Conservation (phyloP, 306 rosid species). For the Dalbergia cultrata region DNA sequence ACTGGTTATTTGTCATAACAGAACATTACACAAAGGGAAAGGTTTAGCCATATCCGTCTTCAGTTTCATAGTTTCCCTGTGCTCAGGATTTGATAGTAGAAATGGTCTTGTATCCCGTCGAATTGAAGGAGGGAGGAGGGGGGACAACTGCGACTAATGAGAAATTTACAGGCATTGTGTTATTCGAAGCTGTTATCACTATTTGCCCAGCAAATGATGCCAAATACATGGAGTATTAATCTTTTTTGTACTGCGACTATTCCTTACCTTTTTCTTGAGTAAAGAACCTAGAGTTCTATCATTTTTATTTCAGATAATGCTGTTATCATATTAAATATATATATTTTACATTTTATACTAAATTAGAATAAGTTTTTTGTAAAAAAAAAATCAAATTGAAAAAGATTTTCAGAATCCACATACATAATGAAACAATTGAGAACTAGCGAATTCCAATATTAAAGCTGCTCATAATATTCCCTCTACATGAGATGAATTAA, state of each 20-base stretch:
- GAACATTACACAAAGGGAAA: background rate
- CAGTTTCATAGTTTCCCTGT: background rate
- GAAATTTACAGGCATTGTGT: background rate
- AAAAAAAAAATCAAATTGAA: too few species aligned
- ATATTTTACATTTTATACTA: too few species aligned
- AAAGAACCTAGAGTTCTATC: too few species aligned
- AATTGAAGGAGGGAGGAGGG: background rate
- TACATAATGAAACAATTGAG: too few species aligned
- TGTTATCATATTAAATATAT: too few species aligned
- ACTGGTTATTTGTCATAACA: background rate
- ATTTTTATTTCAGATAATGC: too few species aligned
- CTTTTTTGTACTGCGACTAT: too few species aligned
- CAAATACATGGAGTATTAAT: background rate
- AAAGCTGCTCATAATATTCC: background rate
- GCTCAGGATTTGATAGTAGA: background rate
- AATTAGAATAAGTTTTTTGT: too few species aligned
- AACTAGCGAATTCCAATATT: background rate
- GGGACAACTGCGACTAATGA: background rate
- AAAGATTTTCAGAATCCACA: background rate
- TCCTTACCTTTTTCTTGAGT: too few species aligned
- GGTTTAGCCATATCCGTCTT: background rate
- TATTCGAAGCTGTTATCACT: background rate
- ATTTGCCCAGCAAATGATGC: background rate
- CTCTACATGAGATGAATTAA: background rate
- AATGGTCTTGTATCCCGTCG: background rate